A percentile compares a stretch with the other conserved stretches of the same genome.
Conservation (phyloP, 345 rosid species). For the Eutrema heterophyllum region DNA sequence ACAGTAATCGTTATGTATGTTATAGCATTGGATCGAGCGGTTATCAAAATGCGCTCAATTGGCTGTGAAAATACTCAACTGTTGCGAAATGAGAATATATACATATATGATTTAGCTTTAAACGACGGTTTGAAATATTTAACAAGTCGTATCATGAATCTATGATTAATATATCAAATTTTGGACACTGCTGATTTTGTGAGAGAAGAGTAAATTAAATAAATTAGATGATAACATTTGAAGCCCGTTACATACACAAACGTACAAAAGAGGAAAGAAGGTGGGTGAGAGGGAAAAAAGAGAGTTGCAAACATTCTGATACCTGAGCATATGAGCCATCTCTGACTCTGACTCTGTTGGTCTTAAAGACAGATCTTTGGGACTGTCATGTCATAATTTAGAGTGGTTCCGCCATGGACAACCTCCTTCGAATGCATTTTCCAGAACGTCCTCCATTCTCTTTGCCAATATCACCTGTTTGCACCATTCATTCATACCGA, state of each 20-base stretch:
- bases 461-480: conserved; percentile 76
- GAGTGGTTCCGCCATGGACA: conserved; percentile 87
- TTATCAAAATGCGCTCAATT: too few species aligned
- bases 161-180: neutral
- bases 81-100: too few species aligned
- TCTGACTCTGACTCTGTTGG: neutral
- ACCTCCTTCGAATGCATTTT: conserved; percentile 93
- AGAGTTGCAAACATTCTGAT: neutral
- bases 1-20: too few species aligned
- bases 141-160: neutral
- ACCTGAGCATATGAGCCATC: neutral
- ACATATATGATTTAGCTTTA: too few species aligned
- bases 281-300: neutral
- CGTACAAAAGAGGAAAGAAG: conserved; percentile 5
- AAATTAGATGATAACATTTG: neutral
- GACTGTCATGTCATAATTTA: conserved; percentile 51
- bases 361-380: neutral
- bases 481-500: conserved; percentile 1
- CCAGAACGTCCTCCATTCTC: conserved; percentile 93
- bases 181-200: neutral
- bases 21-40: too few species aligned
- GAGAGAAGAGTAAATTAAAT: neutral
- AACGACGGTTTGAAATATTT: too few species aligned
- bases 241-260: conserved; percentile 17
- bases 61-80: too few species aligned